Evolutionary conservation across 495 filamentous ascomycete species (phyloP).

Genomic region (Annulohypoxylon nitens): DNA sequence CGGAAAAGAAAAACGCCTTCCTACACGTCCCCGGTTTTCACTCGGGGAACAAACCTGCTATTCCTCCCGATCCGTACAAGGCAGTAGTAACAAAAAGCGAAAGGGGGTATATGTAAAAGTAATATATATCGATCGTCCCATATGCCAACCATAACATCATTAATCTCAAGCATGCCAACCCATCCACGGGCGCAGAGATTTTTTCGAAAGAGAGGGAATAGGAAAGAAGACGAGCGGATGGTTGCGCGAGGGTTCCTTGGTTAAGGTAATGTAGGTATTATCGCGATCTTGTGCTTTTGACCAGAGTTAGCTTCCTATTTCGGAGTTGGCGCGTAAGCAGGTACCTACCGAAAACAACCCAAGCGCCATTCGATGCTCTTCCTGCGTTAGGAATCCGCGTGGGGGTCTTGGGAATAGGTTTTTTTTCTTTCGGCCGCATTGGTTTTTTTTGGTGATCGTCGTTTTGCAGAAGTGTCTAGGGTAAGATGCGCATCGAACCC

Average conservation of each 20-base stretch:
- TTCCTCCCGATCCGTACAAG: constrained; percentile 29
- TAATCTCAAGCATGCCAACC: constrained; percentile 18
- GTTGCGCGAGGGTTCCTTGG: background rate
- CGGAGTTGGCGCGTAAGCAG: background rate
- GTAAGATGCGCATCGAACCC: background rate
- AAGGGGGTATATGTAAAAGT: constrained; percentile 45
- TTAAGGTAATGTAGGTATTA: background rate
- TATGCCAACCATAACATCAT: constrained; percentile 44
- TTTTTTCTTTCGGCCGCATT: background rate
- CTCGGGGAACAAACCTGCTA: background rate
- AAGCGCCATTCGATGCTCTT: background rate
- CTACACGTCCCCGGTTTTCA: constrained; percentile 18
- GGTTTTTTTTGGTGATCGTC: constrained; percentile 5
- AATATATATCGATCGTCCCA: constrained; percentile 34
- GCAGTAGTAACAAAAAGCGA: constrained; percentile 11
- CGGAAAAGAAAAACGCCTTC: constrained; percentile 22
- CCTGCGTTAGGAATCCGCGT: background rate
- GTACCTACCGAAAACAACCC: constrained; percentile 16
- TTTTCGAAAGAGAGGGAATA: background rate
- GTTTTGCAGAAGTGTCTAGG: background rate
- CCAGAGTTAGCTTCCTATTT: constrained; percentile 7
- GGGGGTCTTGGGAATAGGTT: background rate
- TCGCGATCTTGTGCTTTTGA: constrained; percentile 4
- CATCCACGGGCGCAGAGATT: background rate
- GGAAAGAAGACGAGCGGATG: constrained; percentile 1